Evolutionary conservation across 352 stramenopile genomes (phyloP), one percentile per base, ranked within the genome.

Genomic region (Globisporangium perplexum): DNA sequence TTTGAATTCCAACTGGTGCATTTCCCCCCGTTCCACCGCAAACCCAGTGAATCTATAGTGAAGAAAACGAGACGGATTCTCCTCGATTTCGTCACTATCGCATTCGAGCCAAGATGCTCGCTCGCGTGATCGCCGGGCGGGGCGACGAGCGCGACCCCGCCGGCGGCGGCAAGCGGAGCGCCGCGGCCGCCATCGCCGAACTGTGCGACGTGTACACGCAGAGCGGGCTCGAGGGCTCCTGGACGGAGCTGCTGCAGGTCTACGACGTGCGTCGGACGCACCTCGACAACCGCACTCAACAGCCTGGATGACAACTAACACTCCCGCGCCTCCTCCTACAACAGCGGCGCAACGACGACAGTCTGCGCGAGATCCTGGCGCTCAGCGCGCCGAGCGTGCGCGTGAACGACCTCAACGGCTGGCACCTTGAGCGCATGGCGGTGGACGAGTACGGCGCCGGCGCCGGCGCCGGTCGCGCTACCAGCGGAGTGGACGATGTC

Each of bases 401-500:
- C 17, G 65, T 92, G 50, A 74, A 74, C 30, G 77, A 84, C 24
- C 59, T 92, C 12, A 88, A 77, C 17, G 73, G 73, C 17, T 92
- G 82, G 82, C 77, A 90, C 63, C 54, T 92, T 47, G 82, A 92
- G 64, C 82, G 82, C 43, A 92, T 92, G 78, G 82, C 82, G 0
- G 77, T 90, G 30, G 78, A 75, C 17, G 82, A 92, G 61, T 77
- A 81, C n/a, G 82, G 68, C 20, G 65, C 73, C 23, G 65, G 68
- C 20, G 65, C 73, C 23, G 65, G 68, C 7, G 44, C 55, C 4
- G 6, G 18, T 5, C 54, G 56, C 11, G 50, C 62, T 3, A 73
- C 46, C 33, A 50, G 53, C 30, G 28, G 39, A 18, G 26, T 10
- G 66, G 52, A 53, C 44, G 75, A 92, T 51, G 65, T 85, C 44